Evolutionary conservation across 2,329 filamentous ascomycete species (phyloP), one percentile per base, ranked within the genome.

Genomic region (Hypoxylon sp.): DNA sequence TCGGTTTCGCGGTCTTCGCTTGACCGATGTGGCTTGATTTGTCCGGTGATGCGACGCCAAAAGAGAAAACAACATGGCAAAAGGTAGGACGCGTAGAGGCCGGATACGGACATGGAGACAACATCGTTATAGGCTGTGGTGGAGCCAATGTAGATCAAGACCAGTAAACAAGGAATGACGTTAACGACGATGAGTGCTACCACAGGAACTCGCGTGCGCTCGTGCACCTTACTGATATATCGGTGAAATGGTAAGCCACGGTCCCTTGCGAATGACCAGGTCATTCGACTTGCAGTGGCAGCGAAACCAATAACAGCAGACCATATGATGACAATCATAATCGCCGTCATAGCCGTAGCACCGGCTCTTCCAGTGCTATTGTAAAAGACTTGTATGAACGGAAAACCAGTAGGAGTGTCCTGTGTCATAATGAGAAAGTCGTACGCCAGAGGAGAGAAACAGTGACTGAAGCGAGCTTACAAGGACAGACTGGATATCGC

Each of bases 71-170:
- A 52, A n/a, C 70, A 69, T 0, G 69, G 67, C 1, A 76, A 55
- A 17, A 74, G 59, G 52, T 78, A 78, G 0, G 74, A 75, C 8
- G 70, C 67, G 32, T 73, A 77, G 17, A 77, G 70, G 1, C 69
- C 73, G 1, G 71, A 72, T 29, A 57, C 31, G 0, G 43, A 44
- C 16, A 57, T 29, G 8, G 37, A 45, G 5, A 57, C 31, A 13
- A 57, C 35, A 30, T 46, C 35, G 6, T 57, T 49, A 32, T 36
- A 53, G 23, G 53, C 53, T n/a, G 41, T 36, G n/a, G 26, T 30
- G 2, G 48, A 52, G 15, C 49, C 53, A n/a, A 57, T 44, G 16
- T 26, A 44, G 40, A 57, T 57, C 17, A 57, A 40, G 32, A 51
- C 8, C 32, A 57, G 27, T 34, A 61, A 34, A 53, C 34, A 44